A percentile compares a stretch with the other conserved stretches of the same genome.
These are phyloP conservation scores for Bondarzewia mesenterica DNA, from an alignment of 1,284 basidiomycete species.

Conservation along the genomic window DNA sequence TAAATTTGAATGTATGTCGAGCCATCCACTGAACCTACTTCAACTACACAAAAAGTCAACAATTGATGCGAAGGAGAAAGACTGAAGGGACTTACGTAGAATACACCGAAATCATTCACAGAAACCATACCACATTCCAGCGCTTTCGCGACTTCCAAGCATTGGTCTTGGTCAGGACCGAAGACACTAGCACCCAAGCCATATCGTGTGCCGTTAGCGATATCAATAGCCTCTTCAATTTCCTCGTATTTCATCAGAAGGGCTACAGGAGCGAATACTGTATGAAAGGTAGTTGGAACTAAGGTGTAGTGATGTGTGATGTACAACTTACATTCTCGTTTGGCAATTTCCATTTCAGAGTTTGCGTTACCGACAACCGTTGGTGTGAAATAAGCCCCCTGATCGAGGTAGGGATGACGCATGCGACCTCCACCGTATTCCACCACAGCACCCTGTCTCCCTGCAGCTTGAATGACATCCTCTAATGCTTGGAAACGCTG, in stretches of 20 bases:
- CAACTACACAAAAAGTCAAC: conserved; percentile 30
- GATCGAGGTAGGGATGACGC: conserved; percentile 54
- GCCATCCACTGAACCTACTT: conserved; percentile 37
- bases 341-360: conserved; percentile 69
- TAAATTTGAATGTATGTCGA: neutral
- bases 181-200: conserved; percentile 97
- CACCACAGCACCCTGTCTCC: conserved; percentile 64
- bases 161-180: conserved; percentile 71
- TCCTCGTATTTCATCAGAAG: conserved; percentile 76
- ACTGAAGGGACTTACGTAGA: conserved; percentile 70
- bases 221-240: conserved; percentile 74
- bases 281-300: conserved; percentile 6
- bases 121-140: conserved; percentile 96
- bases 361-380: conserved; percentile 82
- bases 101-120: conserved; percentile 90
- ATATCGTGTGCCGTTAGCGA: conserved; percentile 83
- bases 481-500: conserved; percentile 16
- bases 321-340: conserved; percentile 61
- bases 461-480: conserved; percentile 58
- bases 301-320: neutral
- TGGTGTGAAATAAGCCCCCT: conserved; percentile 79
- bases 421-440: conserved; percentile 61
- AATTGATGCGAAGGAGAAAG: neutral
- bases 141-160: conserved; percentile 67
- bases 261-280: conserved; percentile 88